Evolutionary conservation across 164 flowering plant genomes (phyloP).

Genomic region (Macadamia tetraphylla): DNA sequence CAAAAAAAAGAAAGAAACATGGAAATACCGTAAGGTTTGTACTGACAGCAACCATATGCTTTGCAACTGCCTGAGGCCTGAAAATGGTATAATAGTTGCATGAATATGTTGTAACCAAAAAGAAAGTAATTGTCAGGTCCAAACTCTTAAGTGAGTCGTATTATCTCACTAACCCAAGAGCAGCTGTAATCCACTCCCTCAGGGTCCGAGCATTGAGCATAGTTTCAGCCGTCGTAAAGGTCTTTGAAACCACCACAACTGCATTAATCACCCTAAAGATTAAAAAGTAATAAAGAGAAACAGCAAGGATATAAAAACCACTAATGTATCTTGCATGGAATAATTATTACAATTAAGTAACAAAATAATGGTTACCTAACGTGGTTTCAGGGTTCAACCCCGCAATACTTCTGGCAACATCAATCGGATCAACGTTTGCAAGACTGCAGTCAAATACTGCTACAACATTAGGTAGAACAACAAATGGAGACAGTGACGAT

Average conservation of each 20-base stretch:
- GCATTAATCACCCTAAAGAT: conserved; percentile 15
- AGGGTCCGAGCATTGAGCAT: conserved; percentile 97
- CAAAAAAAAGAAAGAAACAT: background rate
- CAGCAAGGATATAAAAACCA: background rate
- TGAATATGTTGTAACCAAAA: background rate
- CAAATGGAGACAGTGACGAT: background rate
- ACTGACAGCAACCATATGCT: conserved; percentile 99
- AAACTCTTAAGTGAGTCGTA: background rate
- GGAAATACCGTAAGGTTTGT: conserved; percentile 72
- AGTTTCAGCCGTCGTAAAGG: conserved; percentile 98
- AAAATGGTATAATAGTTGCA: conserved; percentile 8
- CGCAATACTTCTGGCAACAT: conserved; percentile 68
- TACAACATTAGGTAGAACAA: conserved; percentile 5
- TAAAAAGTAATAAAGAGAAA: conserved; percentile 8
- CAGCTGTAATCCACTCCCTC: conserved; percentile 85
- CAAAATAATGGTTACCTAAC: conserved; percentile 43
- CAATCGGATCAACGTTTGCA: conserved; percentile 96
- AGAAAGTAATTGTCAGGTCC: conserved; percentile 2
- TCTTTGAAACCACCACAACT: conserved; percentile 98
- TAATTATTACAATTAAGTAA: background rate
- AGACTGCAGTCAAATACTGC: conserved; percentile 44
- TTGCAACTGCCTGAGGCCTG: conserved; percentile 92
- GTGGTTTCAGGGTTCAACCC: conserved; percentile 97
- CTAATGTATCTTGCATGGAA: conserved; percentile 3
- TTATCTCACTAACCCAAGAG: conserved; percentile 69